Evolutionary conservation across 2,329 filamentous ascomycete species (phyloP).

Genomic region (Nemania sp.): DNA sequence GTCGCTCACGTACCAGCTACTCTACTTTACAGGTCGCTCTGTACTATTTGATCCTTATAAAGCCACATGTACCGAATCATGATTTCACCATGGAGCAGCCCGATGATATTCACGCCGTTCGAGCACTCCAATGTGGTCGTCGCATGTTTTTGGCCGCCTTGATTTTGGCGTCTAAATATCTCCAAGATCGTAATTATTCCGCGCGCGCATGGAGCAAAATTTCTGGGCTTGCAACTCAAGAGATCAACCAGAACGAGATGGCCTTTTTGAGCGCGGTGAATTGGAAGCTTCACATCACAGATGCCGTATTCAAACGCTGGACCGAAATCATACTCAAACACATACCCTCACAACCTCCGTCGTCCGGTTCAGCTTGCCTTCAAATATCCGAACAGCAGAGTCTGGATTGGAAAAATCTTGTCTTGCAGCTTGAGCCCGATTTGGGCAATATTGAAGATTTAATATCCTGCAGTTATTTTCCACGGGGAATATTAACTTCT

Average conservation of each 20-base stretch:
- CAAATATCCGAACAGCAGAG: slow-evolving; percentile 49
- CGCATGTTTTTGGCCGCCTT: slow-evolving; percentile 96
- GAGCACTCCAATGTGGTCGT: slow-evolving; percentile 89
- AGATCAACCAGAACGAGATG: slow-evolving; percentile 97
- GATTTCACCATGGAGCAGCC: slow-evolving; percentile 88
- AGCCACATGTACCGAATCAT: slow-evolving; percentile 79
- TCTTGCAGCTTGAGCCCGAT: slow-evolving; percentile 59
- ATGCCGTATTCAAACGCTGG: slow-evolving; percentile 88
- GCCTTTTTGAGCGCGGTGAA: slow-evolving; percentile 86
- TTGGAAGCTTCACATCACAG: slow-evolving; percentile 93
- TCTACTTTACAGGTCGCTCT: slow-evolving; percentile 95
- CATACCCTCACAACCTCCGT: slow-evolving; percentile 66
- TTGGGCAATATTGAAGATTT: slow-evolving; percentile 62
- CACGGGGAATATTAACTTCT: slow-evolving; percentile 41
- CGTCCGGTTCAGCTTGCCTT: slow-evolving; percentile 52
- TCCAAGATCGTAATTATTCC: slow-evolving; percentile 97
- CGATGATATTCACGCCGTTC: slow-evolving; percentile 69
- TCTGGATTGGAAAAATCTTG: slow-evolving; percentile 61
- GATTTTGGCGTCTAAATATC: slow-evolving; percentile 95
- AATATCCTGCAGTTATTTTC: slow-evolving; percentile 41
- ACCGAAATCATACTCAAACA: slow-evolving; percentile 88
- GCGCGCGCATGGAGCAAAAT: slow-evolving; percentile 99
- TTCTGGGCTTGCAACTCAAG: slow-evolving; percentile 86
- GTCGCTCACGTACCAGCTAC: slow-evolving; percentile 93
- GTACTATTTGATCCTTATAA: slow-evolving; percentile 94